A percentile compares a stretch with the other conserved stretches of the same genome.
Evolutionary conservation across 495 filamentous ascomycete species (phyloP).

Genomic region (Bathelium albidoporum): DNA sequence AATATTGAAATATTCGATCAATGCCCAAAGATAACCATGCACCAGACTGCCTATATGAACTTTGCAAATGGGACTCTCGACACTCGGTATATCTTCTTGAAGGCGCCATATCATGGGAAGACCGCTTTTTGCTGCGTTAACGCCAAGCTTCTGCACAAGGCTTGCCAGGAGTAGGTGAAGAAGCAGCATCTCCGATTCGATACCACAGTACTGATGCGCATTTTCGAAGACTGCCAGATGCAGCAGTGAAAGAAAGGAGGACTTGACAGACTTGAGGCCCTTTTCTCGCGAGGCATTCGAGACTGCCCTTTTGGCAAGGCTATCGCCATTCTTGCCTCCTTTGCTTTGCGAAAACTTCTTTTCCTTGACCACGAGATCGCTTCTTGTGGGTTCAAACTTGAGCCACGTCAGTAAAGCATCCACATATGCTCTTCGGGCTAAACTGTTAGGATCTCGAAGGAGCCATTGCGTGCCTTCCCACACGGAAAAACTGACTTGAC

Average conservation of each 20-base stretch:
- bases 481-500: slow-evolving; percentile 60
- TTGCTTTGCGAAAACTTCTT: slow-evolving; percentile 26
- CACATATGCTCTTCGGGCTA: slow-evolving; percentile 71
- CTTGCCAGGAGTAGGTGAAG: slow-evolving; percentile 64
- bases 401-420: slow-evolving; percentile 78
- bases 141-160: slow-evolving; percentile 65
- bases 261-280: slow-evolving; percentile 32
- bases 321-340: slow-evolving; percentile 30
- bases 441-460: slow-evolving; percentile 60
- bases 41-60: slow-evolving; percentile 72
- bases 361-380: slow-evolving; percentile 52
- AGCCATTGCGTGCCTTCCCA: slow-evolving; percentile 94
- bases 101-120: slow-evolving; percentile 80
- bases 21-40: slow-evolving; percentile 73
- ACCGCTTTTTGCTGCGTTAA: slow-evolving; percentile 68
- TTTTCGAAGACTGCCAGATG: slow-evolving; percentile 83
- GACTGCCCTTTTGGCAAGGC: slow-evolving; percentile 51
- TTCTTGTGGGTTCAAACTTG: slow-evolving; percentile 60
- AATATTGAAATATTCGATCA: slow-evolving; percentile 69
- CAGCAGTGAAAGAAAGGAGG: slow-evolving; percentile 69
- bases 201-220: slow-evolving; percentile 51
- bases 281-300: slow-evolving; percentile 60
- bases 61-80: slow-evolving; percentile 52
- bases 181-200: slow-evolving; percentile 54
- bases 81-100: slow-evolving; percentile 68